phyloP scores from a whole-genome alignment of 257 asterid genomes.

The Buddleja alternifolia region DNA sequence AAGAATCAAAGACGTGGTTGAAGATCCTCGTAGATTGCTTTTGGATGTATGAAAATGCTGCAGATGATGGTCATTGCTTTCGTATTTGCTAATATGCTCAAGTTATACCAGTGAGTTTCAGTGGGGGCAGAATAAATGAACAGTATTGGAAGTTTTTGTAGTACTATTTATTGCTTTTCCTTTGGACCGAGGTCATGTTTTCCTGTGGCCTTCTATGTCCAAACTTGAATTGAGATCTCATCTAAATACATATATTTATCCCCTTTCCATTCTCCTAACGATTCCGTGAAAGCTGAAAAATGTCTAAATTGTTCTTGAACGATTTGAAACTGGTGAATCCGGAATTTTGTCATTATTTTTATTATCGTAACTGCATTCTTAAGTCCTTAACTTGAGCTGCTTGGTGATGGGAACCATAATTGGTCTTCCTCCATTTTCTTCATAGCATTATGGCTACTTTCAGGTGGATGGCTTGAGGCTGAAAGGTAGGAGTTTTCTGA shows the following conservation, averaged over 20 bases:
- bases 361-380: no score
- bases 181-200: slow-evolving; percentile 19
- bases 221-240: slow-evolving; percentile 24
- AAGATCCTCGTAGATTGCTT: slow-evolving; percentile 93
- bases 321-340: no score
- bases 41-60: slow-evolving; percentile 65
- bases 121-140: slow-evolving; percentile 46
- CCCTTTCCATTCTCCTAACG: slow-evolving; percentile 7
- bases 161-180: slow-evolving; percentile 16
- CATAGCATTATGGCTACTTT: no score
- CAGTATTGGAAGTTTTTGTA: slow-evolving; percentile 44
- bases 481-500: no score
- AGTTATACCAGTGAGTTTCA: slow-evolving; percentile 20
- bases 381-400: no score
- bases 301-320: no score
- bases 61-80: slow-evolving; percentile 7
- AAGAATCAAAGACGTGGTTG: slow-evolving; percentile 94
- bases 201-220: slow-evolving; percentile 22
- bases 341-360: no score
- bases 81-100: slow-evolving; percentile 14
- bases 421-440: no score
- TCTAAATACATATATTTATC: slow-evolving; percentile 10
- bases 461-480: no score
- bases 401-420: no score
- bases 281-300: no score